phyloP scores from a whole-genome alignment of 2,329 filamentous ascomycete species.

The Pezizomycotina sp. region DNA sequence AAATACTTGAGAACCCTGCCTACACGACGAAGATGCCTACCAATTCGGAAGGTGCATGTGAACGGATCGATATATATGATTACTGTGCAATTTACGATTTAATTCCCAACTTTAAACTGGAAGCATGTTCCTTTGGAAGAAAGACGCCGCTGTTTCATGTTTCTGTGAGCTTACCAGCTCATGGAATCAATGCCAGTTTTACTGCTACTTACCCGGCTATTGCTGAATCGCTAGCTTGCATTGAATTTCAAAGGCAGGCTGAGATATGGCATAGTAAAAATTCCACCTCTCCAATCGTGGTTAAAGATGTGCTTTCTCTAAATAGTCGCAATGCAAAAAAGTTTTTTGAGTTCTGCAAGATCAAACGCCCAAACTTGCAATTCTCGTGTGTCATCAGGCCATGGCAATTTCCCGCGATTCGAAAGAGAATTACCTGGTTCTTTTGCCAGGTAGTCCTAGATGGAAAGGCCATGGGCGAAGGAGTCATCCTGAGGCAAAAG shows the following conservation, averaged over 20 bases:
- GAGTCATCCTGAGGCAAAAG: constrained; percentile 27
- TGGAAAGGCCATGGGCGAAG: constrained; percentile 23
- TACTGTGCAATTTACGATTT: constrained; percentile 30
- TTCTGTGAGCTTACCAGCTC: constrained; percentile 28
- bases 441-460: constrained; percentile 26
- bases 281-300: constrained; percentile 24
- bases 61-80: constrained; percentile 29
- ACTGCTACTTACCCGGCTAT: constrained; percentile 22
- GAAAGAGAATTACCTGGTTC: too few species aligned
- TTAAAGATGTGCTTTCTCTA: constrained; percentile 26
- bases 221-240: constrained; percentile 29
- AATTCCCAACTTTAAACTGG: too few species aligned
- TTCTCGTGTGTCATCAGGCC: constrained; percentile 25
- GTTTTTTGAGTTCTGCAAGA: constrained; percentile 30
- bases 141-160: too few species aligned
- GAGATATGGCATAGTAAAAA: constrained; percentile 27
- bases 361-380: constrained; percentile 16
- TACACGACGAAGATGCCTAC: too few species aligned
- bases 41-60: constrained; percentile 23
- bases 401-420: too few species aligned
- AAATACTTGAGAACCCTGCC: too few species aligned
- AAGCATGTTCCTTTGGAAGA: too few species aligned
- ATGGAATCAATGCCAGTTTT: constrained; percentile 27
- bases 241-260: constrained; percentile 30
- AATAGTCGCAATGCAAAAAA: constrained; percentile 29